Percentiles rank a stretch among this genome's conserved stretches.
Conservation (phyloP, 345 rosid genomes). For the Gossypium australe region DNA sequence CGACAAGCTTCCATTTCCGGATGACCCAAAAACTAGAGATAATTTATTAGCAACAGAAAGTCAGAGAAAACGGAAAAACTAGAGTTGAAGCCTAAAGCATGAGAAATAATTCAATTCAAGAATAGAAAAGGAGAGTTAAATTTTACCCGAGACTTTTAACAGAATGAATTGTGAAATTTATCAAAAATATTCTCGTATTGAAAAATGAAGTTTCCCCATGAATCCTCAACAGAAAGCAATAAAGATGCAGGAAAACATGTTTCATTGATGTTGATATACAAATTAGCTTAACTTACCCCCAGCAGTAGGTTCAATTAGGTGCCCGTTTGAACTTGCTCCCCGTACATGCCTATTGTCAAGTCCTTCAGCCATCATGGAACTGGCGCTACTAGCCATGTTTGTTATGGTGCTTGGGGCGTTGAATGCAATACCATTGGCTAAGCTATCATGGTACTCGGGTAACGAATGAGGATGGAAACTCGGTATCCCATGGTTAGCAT, state of each 20-base stretch:
- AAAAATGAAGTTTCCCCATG: neutral
- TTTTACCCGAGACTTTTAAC: neutral
- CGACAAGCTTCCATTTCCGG: constrained; percentile 60
- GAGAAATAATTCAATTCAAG: neutral
- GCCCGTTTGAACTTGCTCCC: constrained; percentile 48
- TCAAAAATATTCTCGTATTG: neutral
- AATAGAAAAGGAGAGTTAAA: neutral
- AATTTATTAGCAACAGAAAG: constrained; percentile 5
- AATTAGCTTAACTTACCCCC: constrained; percentile 43
- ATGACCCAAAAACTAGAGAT: constrained; percentile 56
- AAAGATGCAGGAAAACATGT: neutral
- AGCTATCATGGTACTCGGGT: constrained; percentile 62
- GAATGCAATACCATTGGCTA: constrained; percentile 46
- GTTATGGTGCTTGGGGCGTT: constrained; percentile 39
- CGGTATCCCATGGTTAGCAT: constrained; percentile 43
- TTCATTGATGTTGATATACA: constrained; percentile 12
- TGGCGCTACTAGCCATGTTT: constrained; percentile 37
- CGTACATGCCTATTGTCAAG: constrained; percentile 41
- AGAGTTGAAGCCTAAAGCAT: neutral
- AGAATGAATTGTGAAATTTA: neutral
- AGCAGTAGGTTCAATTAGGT: constrained; percentile 39
- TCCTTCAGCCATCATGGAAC: constrained; percentile 47
- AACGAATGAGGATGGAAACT: constrained; percentile 71
- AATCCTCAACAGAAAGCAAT: neutral
- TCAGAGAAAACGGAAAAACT: neutral